Conservation (phyloP, 805 yeast genomes). For the Phaffomyces opuntiae region DNA sequence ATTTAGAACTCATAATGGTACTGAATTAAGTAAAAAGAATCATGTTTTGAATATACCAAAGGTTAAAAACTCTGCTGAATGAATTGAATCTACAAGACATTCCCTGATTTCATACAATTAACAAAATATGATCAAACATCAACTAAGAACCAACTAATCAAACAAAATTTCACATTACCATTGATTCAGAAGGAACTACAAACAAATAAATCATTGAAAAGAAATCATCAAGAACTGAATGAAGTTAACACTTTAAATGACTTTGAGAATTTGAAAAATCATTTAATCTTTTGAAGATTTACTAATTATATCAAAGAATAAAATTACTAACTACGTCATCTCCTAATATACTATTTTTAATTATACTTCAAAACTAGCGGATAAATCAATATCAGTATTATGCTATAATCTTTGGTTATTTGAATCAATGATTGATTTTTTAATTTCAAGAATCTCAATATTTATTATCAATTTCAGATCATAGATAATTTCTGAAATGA, state of each 20-base stretch:
- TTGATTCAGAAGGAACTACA: constrained; percentile 21
- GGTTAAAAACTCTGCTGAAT: constrained; percentile 18
- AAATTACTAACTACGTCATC: too few relatives aligned
- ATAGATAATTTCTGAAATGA: too few relatives aligned
- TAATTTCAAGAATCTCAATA: too few relatives aligned
- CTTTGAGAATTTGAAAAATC: too few relatives aligned
- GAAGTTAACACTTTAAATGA: constrained; percentile 7
- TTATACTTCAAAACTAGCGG: too few relatives aligned
- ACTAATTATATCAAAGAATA: too few relatives aligned
- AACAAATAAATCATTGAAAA: constrained; percentile 25
- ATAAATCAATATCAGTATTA: too few relatives aligned
- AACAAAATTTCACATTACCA: constrained; percentile 19
- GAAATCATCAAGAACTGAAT: constrained; percentile 19
- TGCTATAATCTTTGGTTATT: too few relatives aligned
- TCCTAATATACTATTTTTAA: too few relatives aligned
- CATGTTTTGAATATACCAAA: not conserved
- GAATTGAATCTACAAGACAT: constrained; percentile 29
- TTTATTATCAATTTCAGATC: too few relatives aligned
- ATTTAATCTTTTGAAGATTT: too few relatives aligned
- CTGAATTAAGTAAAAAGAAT: constrained; percentile 16
- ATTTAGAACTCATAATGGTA: constrained; percentile 24
- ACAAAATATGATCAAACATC: constrained; percentile 15
- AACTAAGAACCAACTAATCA: constrained; percentile 15
- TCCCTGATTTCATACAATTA: constrained; percentile 18
- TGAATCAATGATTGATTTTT: too few relatives aligned